phyloP scores from a whole-genome alignment of 495 filamentous ascomycete genomes.

The Monascus purpureus region DNA sequence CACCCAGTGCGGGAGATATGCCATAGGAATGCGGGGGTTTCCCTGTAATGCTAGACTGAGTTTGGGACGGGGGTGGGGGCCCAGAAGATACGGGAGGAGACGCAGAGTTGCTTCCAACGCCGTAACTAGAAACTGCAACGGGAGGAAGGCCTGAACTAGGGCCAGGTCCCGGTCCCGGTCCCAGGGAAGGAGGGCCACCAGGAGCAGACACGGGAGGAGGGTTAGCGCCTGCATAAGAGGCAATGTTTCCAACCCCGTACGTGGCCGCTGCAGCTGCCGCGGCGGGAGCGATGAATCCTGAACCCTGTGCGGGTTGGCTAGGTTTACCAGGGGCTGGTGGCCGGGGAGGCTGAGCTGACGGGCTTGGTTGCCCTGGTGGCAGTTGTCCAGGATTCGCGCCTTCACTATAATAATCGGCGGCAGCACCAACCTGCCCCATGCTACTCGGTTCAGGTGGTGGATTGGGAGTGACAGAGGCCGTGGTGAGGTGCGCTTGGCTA shows the following conservation, averaged over 20 bases:
- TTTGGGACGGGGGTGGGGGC: conserved; percentile 9
- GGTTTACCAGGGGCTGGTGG: conserved; percentile 14
- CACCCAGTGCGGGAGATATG: conserved; percentile 24
- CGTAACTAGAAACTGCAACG: too few relatives aligned
- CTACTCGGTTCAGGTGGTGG: conserved; percentile 40
- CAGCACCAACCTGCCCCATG: conserved; percentile 34
- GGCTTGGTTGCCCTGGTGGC: conserved; percentile 14
- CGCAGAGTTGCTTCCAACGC: too few relatives aligned
- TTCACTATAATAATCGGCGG: conserved; percentile 31
- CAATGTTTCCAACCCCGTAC: conserved; percentile 12
- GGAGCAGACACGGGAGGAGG: conserved; percentile 8
- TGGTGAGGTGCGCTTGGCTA: conserved; percentile 33
- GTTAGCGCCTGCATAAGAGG: conserved; percentile 5
- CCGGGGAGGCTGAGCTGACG: conserved; percentile 7
- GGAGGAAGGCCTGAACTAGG: too few relatives aligned
- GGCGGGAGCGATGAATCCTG: conserved; percentile 9
- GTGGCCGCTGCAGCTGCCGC: conserved; percentile 11
- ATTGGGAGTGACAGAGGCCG: conserved; percentile 30
- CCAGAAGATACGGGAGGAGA: conserved; percentile 6
- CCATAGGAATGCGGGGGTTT: conserved; percentile 21
- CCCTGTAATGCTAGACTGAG: conserved; percentile 7
- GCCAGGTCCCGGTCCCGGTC: too few relatives aligned
- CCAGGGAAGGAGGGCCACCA: too few relatives aligned
- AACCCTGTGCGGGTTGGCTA: conserved; percentile 14
- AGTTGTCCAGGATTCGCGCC: conserved; percentile 8